These are phyloP conservation scores for Lomentospora prolificans DNA, from an alignment of 2,329 filamentous ascomycete species.

Conservation along the genomic window DNA sequence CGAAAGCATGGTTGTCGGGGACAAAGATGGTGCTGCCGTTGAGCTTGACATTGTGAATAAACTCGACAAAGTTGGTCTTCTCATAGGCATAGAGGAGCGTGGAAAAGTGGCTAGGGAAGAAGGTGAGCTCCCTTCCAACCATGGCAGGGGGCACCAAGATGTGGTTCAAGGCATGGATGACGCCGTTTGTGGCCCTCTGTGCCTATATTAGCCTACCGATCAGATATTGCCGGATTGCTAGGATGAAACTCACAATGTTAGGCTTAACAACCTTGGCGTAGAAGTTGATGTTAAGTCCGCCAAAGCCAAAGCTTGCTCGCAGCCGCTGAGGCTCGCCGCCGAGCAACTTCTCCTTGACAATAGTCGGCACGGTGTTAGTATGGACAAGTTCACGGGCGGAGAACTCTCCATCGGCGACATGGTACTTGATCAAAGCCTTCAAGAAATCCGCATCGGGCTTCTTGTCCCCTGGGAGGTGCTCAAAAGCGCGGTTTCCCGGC, in stretches of 20 bases:
- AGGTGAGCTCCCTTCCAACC: conserved; percentile 40
- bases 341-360: conserved; percentile 47
- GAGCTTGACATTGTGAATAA: conserved; percentile 41
- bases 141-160: conserved; percentile 68
- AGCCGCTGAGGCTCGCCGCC: conserved; percentile 63
- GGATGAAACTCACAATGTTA: conserved; percentile 41
- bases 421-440: conserved; percentile 62
- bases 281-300: conserved; percentile 65
- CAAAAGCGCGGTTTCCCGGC: conserved; percentile 68
- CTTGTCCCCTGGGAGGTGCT: conserved; percentile 41
- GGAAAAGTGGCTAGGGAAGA: conserved; percentile 68
- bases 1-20: conserved; percentile 72
- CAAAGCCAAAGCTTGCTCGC: conserved; percentile 51
- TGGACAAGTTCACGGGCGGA: conserved; percentile 55
- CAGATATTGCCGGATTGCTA: not conserved
- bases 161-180: conserved; percentile 67
- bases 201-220: not conserved
- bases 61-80: conserved; percentile 61
- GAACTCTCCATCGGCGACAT: conserved; percentile 60
- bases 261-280: conserved; percentile 59
- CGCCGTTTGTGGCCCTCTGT: conserved; percentile 64
- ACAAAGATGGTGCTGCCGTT: conserved; percentile 70
- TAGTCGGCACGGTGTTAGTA: conserved; percentile 65
- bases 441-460: conserved; percentile 63
- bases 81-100: conserved; percentile 66